These are phyloP conservation scores for Alternaria sp. DNA, from an alignment of 2,329 filamentous ascomycete genomes.

Conservation along the genomic window DNA sequence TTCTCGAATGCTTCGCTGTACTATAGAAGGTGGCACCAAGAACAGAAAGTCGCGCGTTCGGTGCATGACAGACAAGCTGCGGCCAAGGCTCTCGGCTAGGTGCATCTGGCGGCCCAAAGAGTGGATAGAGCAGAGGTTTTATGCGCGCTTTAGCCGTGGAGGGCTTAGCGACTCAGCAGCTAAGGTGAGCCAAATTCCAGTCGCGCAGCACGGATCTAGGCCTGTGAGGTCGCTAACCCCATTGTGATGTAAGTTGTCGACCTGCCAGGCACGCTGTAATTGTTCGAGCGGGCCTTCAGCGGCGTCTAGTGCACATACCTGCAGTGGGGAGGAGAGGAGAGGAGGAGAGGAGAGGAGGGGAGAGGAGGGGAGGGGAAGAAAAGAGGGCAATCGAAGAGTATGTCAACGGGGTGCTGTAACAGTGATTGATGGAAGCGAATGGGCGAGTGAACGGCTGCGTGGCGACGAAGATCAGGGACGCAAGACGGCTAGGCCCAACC, in stretches of 20 bases:
- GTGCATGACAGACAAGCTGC: conserved; percentile 29
- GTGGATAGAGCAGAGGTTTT: conserved; percentile 6
- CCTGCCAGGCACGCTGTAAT: conserved; percentile 28
- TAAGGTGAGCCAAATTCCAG: conserved; percentile 27
- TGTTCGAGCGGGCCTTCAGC: conserved; percentile 20
- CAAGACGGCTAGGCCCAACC: conserved; percentile 16
- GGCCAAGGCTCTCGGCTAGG: conserved; percentile 32
- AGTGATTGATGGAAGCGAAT: background rate
- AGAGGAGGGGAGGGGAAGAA: background rate
- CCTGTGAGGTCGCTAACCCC: conserved; percentile 24
- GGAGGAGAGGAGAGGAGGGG: background rate
- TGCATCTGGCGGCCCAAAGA: conserved; percentile 12
- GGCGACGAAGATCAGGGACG: conserved; percentile 18
- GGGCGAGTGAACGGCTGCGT: conserved; percentile 10
- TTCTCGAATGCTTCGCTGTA: conserved; percentile 13
- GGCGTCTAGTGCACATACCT: conserved; percentile 19
- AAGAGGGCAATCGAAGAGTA: background rate
- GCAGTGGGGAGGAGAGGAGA: background rate
- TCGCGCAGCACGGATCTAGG: conserved; percentile 24
- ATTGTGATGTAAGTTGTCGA: conserved; percentile 15
- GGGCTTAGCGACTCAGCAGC: conserved; percentile 22
- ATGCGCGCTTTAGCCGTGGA: conserved; percentile 23
- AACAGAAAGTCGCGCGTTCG: conserved; percentile 26
- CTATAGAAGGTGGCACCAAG: conserved; percentile 14
- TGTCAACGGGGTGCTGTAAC: background rate